phyloP scores from a whole-genome alignment of 2,329 filamentous ascomycete species.

The Hypoxylon sp. region DNA sequence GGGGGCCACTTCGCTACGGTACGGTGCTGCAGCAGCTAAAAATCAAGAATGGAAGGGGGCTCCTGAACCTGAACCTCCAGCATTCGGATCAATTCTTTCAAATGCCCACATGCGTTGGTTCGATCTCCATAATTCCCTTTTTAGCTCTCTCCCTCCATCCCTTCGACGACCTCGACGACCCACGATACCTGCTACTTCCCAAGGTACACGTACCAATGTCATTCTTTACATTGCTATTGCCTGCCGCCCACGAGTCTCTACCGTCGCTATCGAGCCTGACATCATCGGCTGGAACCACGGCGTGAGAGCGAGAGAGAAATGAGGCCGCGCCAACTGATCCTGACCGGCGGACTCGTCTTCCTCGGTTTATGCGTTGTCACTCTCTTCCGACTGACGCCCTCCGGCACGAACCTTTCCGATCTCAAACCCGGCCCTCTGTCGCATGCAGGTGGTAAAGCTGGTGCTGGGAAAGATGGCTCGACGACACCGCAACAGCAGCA shows the following conservation, averaged over 20 bases:
- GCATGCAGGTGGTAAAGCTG: conserved; percentile 22
- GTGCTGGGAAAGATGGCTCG: conserved; percentile 18
- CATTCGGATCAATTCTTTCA: conserved; percentile 20
- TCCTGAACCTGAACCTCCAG: conserved; percentile 31
- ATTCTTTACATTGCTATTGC: conserved; percentile 39
- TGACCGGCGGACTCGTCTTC: conserved; percentile 54
- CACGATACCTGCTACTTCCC: conserved; percentile 18
- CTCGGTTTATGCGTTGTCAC: conserved; percentile 54
- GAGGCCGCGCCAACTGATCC: conserved; percentile 57
- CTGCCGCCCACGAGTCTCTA: conserved; percentile 38
- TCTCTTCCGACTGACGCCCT: conserved; percentile 45
- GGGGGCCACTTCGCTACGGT: conserved; percentile 24
- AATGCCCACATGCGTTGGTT: too few species aligned
- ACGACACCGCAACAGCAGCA: conserved; percentile 22
- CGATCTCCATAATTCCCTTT: conserved; percentile 18
- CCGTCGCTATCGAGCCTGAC: conserved; percentile 29
- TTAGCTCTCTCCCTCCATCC: not conserved
- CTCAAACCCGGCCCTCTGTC: conserved; percentile 32
- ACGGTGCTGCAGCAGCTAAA: conserved; percentile 25
- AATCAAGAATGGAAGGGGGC: conserved; percentile 34
- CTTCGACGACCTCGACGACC: too few species aligned
- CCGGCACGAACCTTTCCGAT: conserved; percentile 42
- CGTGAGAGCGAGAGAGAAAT: conserved; percentile 43
- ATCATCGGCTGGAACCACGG: conserved; percentile 19
- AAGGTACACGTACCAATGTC: conserved; percentile 41